Evolutionary conservation across 305 asterid species (phyloP), one percentile per base, ranked within the genome.

Genomic region (Euphrasia arctica): DNA sequence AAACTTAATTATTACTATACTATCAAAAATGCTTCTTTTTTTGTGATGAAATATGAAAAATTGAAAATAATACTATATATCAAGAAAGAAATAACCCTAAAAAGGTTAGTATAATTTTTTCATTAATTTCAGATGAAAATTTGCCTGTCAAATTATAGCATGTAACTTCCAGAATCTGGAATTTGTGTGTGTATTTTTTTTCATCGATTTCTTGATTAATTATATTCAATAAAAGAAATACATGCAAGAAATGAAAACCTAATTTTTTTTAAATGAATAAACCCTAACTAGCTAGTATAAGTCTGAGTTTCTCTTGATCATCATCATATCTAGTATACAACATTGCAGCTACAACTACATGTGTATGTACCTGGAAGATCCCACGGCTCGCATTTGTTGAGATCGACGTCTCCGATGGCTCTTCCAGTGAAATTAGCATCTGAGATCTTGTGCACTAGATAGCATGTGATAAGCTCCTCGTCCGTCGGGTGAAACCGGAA

Each of bases 311-410:
- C 54, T 48, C n/a, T 48, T 48, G 54, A 48, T 14, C 52, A 48
- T 48, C 43, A 39, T 43, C 13, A 11, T 43, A 18, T 18, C 22
- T 6, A 43, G 27, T 43, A 43, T 9, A 43, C 7, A 43, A 3
- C 13, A 47, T 47, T 12, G 15, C 13, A 13, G 15, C 22, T 18
- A 18, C 22, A 18, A 18, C 22, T 18, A 5, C 10, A 47, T 15
- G 4, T 32, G 5, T 7, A 50, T 4, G 7, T 74, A 89, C 98
- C 96, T 75, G 98, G 96, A 77, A 92, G 97, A 84, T 92, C 97
- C 97, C 98, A 92, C 0, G 98, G 98, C 81, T 92, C 98, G 18
- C 84, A 85, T 75, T 92, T 92, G 77, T 92, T 92, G 71, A 92
- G 96, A 82, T 90, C 97, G 3, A 90, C 98, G 29, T 90, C 98